phyloP scores from a whole-genome alignment of 192 early-diverging fungal genomes.

The Coemansia sp. region DNA sequence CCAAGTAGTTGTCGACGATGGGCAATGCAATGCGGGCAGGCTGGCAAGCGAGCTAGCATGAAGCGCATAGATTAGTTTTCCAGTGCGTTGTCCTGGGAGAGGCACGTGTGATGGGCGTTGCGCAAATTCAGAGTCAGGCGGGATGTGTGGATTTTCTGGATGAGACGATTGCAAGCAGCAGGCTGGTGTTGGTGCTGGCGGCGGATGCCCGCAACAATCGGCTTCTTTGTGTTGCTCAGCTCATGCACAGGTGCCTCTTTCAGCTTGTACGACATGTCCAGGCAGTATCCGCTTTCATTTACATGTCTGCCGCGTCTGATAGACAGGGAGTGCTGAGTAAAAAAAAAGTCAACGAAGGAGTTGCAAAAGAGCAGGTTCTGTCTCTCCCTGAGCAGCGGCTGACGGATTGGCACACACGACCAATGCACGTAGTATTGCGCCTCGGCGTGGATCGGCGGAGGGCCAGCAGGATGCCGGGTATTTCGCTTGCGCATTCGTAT shows the following conservation, averaged over 20 bases:
- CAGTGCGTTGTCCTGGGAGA: neutral
- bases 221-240: neutral
- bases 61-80: conserved; percentile 4
- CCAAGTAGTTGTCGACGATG: neutral
- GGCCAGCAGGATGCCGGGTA: neutral
- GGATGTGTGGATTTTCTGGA: neutral
- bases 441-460: conserved; percentile 5
- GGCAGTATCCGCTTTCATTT: conserved; percentile 3
- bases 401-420: conserved; percentile 3
- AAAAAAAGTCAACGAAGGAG: conserved; percentile 3
- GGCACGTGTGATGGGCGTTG: conserved; percentile 8
- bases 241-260: conserved; percentile 5
- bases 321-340: neutral
- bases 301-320: neutral
- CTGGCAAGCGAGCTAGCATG: no score
- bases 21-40: no score
- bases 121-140: conserved; percentile 10
- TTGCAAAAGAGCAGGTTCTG: neutral
- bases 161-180: conserved; percentile 4
- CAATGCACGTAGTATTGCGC: conserved; percentile 5
- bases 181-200: no score
- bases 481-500: neutral
- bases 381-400: neutral
- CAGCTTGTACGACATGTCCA: neutral
- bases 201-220: conserved; percentile 1